These are phyloP conservation scores for Atkinsonella texensis DNA, from an alignment of 2,329 filamentous ascomycete species.

Conservation along the genomic window DNA sequence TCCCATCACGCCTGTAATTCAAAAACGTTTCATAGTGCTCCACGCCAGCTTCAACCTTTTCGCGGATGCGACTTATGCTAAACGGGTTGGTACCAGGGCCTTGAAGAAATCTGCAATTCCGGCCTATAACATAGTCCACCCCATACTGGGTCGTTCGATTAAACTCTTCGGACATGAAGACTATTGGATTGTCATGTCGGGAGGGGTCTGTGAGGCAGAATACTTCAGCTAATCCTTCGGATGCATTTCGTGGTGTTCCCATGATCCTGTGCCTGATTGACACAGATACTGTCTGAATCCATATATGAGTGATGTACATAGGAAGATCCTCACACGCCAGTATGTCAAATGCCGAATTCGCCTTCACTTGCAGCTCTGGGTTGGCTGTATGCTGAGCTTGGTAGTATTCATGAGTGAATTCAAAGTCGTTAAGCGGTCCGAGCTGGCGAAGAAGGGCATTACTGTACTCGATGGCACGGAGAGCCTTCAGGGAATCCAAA, in stretches of 20 bases:
- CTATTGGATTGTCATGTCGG: slow-evolving; percentile 58
- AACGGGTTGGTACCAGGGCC: slow-evolving; percentile 57
- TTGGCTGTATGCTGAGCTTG: slow-evolving; percentile 35
- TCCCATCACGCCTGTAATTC: slow-evolving; percentile 68
- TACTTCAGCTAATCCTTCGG: slow-evolving; percentile 61
- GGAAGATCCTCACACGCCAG: slow-evolving; percentile 57
- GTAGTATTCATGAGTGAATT: slow-evolving; percentile 7
- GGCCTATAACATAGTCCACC: slow-evolving; percentile 51
- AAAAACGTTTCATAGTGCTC: slow-evolving; percentile 65
- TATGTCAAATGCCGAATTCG: slow-evolving; percentile 48
- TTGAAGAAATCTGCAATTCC: slow-evolving; percentile 70
- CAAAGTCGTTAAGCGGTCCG: slow-evolving; percentile 5
- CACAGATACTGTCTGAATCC: slow-evolving; percentile 53
- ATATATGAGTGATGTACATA: slow-evolving; percentile 57
- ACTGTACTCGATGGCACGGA: slow-evolving; percentile 58
- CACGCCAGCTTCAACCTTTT: slow-evolving; percentile 48
- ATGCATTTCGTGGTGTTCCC: slow-evolving; percentile 53
- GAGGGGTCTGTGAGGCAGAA: slow-evolving; percentile 68
- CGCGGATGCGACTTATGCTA: slow-evolving; percentile 48
- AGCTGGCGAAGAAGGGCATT: slow-evolving; percentile 35
- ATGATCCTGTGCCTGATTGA: slow-evolving; percentile 56
- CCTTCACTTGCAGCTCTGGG: slow-evolving; percentile 46
- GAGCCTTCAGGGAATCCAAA: slow-evolving; percentile 56
- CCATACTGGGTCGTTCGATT: slow-evolving; percentile 59
- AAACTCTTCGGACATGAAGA: slow-evolving; percentile 67